phyloP scores from a whole-genome alignment of 1,139 yeast genomes.

The Suhomyces wounanorum region DNA sequence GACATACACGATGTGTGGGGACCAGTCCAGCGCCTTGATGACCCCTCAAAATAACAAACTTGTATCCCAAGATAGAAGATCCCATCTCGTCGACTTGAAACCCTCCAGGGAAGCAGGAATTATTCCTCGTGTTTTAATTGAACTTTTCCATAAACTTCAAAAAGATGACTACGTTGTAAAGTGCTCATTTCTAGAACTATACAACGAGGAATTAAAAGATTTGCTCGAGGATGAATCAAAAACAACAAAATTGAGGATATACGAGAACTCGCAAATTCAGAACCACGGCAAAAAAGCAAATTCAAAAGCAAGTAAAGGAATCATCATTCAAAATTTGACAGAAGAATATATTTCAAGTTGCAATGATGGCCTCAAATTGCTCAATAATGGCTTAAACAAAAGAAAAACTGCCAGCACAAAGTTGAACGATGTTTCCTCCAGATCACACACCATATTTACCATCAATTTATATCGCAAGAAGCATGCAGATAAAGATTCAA shows the following conservation, averaged over 20 bases:
- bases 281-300: conserved; percentile 1
- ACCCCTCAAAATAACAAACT: background rate
- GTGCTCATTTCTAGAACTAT: conserved; percentile 72
- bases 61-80: background rate
- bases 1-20: conserved; percentile 85
- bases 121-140: conserved; percentile 63
- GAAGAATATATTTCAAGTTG: conserved; percentile 57
- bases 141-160: conserved; percentile 51
- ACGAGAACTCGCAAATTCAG: conserved; percentile 31
- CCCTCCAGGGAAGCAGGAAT: conserved; percentile 50
- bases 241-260: conserved; percentile 46
- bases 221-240: conserved; percentile 49
- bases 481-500: background rate
- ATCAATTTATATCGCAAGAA: conserved; percentile 55
- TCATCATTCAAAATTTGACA: conserved; percentile 55
- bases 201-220: conserved; percentile 72
- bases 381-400: conserved; percentile 56
- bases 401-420: conserved; percentile 71
- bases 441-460: conserved; percentile 75
- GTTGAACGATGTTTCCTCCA: conserved; percentile 66
- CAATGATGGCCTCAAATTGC: conserved; percentile 52
- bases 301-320: conserved; percentile 15
- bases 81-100: conserved; percentile 14
- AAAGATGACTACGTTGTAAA: conserved; percentile 58
- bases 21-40: conserved; percentile 18